Percentiles rank a stretch among this genome's conserved stretches.
Conservation (phyloP, 2,329 filamentous ascomycete genomes). For the Aspergillus oerlinghausenensis region DNA sequence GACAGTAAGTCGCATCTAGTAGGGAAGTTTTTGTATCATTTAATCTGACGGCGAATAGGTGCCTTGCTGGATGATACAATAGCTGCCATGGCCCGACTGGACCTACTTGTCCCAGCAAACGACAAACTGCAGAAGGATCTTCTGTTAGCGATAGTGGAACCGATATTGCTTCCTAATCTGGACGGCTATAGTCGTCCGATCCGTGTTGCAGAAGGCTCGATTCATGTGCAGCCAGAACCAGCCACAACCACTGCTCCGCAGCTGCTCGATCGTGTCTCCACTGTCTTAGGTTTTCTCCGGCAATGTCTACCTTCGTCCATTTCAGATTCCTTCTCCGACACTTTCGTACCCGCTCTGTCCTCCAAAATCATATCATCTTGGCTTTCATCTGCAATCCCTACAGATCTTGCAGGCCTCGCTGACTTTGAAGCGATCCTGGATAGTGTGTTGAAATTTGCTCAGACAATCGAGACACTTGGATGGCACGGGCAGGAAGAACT, state of each 20-base stretch:
- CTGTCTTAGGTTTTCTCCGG: constrained; percentile 49
- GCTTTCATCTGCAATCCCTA: constrained; percentile 72
- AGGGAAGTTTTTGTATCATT: background rate
- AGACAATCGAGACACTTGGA: constrained; percentile 55
- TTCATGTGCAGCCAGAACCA: constrained; percentile 22
- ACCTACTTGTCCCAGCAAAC: constrained; percentile 27
- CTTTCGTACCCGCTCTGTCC: constrained; percentile 66
- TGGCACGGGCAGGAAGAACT: constrained; percentile 62
- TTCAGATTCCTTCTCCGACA: constrained; percentile 55
- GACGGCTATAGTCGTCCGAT: constrained; percentile 24
- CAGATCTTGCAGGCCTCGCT: constrained; percentile 65
- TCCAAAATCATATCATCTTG: constrained; percentile 66
- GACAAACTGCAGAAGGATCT: constrained; percentile 32
- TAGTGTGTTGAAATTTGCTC: constrained; percentile 60
- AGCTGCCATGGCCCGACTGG: constrained; percentile 26
- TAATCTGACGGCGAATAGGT: constrained; percentile 10
- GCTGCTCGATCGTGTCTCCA: constrained; percentile 41
- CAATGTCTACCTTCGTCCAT: constrained; percentile 48
- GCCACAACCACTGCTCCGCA: constrained; percentile 26
- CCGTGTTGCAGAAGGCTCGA: constrained; percentile 22
- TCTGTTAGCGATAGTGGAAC: constrained; percentile 27
- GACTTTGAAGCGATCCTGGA: constrained; percentile 68
- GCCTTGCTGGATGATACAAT: constrained; percentile 28
- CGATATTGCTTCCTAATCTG: constrained; percentile 25
- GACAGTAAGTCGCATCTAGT: constrained; percentile 44